Percentiles rank a stretch among this genome's conserved stretches.
phyloP scores from a whole-genome alignment of 2,329 filamentous ascomycete genomes.

The Chaetomium strumarium region DNA sequence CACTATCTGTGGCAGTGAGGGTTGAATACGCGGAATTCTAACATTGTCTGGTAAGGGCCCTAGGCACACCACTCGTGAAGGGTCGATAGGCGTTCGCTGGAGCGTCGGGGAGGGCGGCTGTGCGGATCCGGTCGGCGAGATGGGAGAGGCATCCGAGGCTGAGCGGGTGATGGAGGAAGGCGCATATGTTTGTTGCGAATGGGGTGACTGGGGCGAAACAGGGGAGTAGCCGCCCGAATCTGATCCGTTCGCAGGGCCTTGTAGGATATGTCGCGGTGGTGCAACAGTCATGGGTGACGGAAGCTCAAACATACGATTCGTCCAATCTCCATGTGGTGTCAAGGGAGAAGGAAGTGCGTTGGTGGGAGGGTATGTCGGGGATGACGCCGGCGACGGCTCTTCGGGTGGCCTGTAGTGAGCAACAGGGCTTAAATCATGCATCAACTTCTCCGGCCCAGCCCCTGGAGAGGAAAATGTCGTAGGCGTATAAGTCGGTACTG shows the following conservation, averaged over 20 bases:
- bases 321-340: constrained; percentile 41
- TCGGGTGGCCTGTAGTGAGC: constrained; percentile 33
- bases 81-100: constrained; percentile 47
- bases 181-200: constrained; percentile 24
- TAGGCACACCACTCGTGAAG: constrained; percentile 48
- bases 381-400: constrained; percentile 29
- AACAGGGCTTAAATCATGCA: constrained; percentile 30
- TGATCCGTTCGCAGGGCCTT: constrained; percentile 24
- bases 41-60: constrained; percentile 49
- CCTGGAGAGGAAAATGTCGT: constrained; percentile 27
- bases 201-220: constrained; percentile 21
- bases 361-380: constrained; percentile 34
- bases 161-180: constrained; percentile 28
- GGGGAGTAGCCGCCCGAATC: constrained; percentile 26
- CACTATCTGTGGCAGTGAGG: constrained; percentile 27
- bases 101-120: constrained; percentile 31
- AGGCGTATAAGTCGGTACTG: constrained; percentile 43
- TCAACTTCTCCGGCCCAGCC: constrained; percentile 30
- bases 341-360: constrained; percentile 43
- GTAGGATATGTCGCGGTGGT: constrained; percentile 28
- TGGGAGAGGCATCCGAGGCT: constrained; percentile 25
- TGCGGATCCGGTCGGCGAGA: constrained; percentile 29
- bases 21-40: constrained; percentile 31
- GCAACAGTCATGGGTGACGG: constrained; percentile 40
- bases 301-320: constrained; percentile 34